Evolutionary conservation across 1,284 basidiomycete genomes (phyloP), one percentile per base, ranked within the genome.

Genomic region (Sanghuangporus baumii): DNA sequence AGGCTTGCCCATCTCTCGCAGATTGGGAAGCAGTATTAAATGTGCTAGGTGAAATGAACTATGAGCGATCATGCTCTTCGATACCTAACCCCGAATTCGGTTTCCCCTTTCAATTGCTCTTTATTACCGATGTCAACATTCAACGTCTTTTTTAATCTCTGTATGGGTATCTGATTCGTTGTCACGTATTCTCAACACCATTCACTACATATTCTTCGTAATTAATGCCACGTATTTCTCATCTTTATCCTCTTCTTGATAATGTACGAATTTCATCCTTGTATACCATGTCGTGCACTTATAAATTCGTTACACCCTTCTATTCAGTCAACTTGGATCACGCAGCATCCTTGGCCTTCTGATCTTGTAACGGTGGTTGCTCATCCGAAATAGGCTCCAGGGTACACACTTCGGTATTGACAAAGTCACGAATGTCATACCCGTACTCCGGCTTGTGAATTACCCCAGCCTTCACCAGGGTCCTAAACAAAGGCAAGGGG

Each of bases 401-500:
- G 65, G 71, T 75, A 2, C 79, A 82, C 6, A 86, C 75, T 16
- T 80, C 75, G 5, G 74, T 77, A 68, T 88, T 80, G 37, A 93
- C 83, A 72, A 93, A 93, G 48, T 81, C 71, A 6, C 74, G 74
- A 16, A 88, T 71, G 38, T 83, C 71, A 75, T 88, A 91, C 0
- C 84, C 86, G 20, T 74, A 79, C 48, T 78, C 79, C 1, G 86
- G 84, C 2, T 75, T 72, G 68, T 81, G 81, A 57, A 94, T 81
- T 9, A 93, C 89, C 6, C 91, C 89, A 1, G 91, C 90, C 68
- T 88, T 85, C 66, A 85, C 84, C 16, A 94, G 79, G 4, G 88
- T 81, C 55, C 89, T 92, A 59, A 26, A 36, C 60, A 26, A 62
- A 65, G 36, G 8, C n/a, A 61, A 34, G 46, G 41, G 14, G 51